Base-by-base conservation (phyloP, 306 rosid genomes). In the Vachellia collinsii region DNA sequence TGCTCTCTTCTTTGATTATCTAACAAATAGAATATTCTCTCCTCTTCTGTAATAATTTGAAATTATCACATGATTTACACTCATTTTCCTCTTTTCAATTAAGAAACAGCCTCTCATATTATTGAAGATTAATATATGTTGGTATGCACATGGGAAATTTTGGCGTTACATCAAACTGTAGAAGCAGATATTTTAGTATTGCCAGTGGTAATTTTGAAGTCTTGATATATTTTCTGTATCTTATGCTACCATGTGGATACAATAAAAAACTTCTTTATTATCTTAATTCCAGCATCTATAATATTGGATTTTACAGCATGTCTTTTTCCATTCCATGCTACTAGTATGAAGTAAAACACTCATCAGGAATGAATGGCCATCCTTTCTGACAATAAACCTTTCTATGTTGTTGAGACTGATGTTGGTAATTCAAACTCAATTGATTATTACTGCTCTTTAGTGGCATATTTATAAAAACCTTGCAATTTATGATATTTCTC, bases 41-140 rank as follows among this genome's bases (percentile, higher is more conserved):
- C 68, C 77, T 75, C 58, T 79, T 75, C 47, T 72, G 70, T 68
- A 80, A 50, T 72, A 23, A 17, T 36, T 61, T 22, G 65, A 72
- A 56, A 53, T 77, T 36, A 50, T 7, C 42, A 37, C 14, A 7
- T 20, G 54, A 77, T 68, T 77, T 20, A 44, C 51, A 51, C 72
- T 71, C 61, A 10, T n/a, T 51, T 79, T 81, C 46, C 72, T 43
- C 50, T 34, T 72, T 67, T 53, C 11, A 62, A 43, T 78, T 67
- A 46, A 79, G 29, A 68, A 75, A 70, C 67, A 25, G 29, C 76
- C 22, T 51, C 64, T 43, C 23, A 11, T 79, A 65, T 78, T 43
- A 56, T 9, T 23, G 11, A 75, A 46, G 69, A 75, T 61, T 59
- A 39, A 76, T 50, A 38, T 74, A 39, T 53, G 13, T 42, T 20